Conservation (phyloP, 805 yeast genomes). For the Scheffersomyces stipitis region DNA sequence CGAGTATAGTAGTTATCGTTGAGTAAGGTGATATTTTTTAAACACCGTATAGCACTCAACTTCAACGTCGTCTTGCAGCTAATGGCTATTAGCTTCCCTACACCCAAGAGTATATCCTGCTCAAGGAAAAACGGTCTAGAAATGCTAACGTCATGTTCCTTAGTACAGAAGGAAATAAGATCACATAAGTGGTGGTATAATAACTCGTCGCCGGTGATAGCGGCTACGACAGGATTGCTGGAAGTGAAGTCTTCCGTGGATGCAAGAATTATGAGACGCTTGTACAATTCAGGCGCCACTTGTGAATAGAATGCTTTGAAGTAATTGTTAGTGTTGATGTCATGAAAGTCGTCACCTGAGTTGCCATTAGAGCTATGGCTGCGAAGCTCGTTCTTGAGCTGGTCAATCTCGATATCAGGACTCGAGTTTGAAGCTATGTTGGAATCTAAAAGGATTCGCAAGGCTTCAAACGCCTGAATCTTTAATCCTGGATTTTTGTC, state of each 20-base stretch:
- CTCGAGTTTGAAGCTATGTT: constrained; percentile 28
- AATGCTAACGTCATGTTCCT: constrained; percentile 56
- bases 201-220: constrained; percentile 33
- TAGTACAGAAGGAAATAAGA: constrained; percentile 63
- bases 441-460: constrained; percentile 71
- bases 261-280: constrained; percentile 42
- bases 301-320: constrained; percentile 59
- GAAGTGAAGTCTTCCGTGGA: constrained; percentile 2
- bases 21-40: constrained; percentile 59
- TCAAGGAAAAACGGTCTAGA: constrained; percentile 66
- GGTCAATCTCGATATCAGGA: constrained; percentile 3
- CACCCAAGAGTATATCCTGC: constrained; percentile 55
- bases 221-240: constrained; percentile 4
- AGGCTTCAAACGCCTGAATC: constrained; percentile 81
- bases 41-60: constrained; percentile 66
- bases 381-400: constrained; percentile 3
- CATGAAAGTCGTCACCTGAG: constrained; percentile 25
- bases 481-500: constrained; percentile 72
- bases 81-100: constrained; percentile 48
- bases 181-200: constrained; percentile 66
- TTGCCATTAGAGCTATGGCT: background rate
- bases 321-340: constrained; percentile 44
- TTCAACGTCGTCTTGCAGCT: constrained; percentile 51
- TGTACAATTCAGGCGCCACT: constrained; percentile 60
- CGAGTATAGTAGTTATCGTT: constrained; percentile 63